A percentile compares a stretch with the other conserved stretches of the same genome.
Evolutionary conservation across 306 rosid genomes (phyloP).

Genomic region (Cucurbita pepo): DNA sequence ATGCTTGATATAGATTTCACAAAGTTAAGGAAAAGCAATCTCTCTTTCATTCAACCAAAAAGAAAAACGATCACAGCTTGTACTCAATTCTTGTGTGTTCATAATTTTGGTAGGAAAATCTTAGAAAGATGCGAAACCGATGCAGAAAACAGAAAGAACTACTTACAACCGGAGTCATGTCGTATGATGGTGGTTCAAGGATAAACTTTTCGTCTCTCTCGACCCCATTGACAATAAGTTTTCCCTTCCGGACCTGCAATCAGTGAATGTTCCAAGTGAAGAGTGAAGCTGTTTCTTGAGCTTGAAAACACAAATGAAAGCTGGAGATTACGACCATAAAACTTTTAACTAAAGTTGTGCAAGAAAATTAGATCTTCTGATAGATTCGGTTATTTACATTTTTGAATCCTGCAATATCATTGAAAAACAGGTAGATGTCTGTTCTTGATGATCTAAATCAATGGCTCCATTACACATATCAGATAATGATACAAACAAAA

Average conservation of each 20-base stretch:
- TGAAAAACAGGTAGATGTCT: background rate
- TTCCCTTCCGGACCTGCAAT: slow-evolving; percentile 77
- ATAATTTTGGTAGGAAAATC: background rate
- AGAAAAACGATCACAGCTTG: background rate
- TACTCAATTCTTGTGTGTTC: background rate
- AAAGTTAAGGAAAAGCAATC: no score
- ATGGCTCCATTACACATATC: background rate
- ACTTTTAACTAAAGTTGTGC: background rate
- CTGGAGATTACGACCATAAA: background rate
- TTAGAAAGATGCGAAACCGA: background rate
- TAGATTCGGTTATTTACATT: background rate
- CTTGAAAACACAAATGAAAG: background rate
- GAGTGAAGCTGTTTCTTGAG: background rate
- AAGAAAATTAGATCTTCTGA: background rate
- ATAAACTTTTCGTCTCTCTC: slow-evolving; percentile 78
- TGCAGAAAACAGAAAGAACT: background rate
- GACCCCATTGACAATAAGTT: slow-evolving; percentile 74
- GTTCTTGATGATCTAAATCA: background rate
- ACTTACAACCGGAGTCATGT: slow-evolving; percentile 78
- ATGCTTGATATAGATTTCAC: background rate
- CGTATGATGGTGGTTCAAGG: slow-evolving; percentile 63
- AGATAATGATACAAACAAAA: background rate
- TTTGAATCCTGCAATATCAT: background rate
- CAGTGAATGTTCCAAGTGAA: background rate
- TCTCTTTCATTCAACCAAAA: background rate